phyloP scores from a whole-genome alignment of 257 asterid genomes.

The Solanum piurae region DNA sequence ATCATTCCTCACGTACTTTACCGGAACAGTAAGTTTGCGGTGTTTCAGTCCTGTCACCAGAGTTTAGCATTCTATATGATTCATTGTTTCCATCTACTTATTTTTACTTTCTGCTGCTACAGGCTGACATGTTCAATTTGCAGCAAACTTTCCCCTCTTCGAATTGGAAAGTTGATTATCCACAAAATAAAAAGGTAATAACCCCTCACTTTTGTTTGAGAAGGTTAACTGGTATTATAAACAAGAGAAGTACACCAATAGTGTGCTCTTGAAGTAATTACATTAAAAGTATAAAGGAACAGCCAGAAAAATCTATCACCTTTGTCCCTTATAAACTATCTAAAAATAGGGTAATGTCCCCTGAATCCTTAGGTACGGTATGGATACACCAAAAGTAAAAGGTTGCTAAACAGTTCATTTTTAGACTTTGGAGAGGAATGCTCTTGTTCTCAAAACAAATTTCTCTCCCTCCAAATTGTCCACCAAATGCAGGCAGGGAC shows the following conservation, averaged over 20 bases:
- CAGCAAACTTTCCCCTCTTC: conserved; percentile 57
- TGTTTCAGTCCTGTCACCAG: conserved; percentile 4
- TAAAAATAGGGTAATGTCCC: not conserved
- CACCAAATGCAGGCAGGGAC: not conserved
- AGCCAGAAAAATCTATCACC: not conserved
- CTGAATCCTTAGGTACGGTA: not conserved
- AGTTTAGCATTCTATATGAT: not conserved
- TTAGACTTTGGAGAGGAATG: not conserved
- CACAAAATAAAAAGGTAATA: conserved; percentile 71
- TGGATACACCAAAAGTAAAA: not conserved
- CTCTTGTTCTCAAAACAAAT: not conserved
- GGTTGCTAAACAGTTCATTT: not conserved
- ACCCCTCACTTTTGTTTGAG: not conserved
- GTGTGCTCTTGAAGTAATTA: not conserved
- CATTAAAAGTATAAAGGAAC: not conserved
- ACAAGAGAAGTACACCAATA: not conserved
- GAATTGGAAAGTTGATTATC: conserved; percentile 70
- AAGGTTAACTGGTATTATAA: not conserved
- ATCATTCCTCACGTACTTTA: conserved; percentile 82
- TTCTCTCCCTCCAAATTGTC: not conserved
- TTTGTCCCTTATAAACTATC: not conserved
- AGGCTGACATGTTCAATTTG: conserved; percentile 82
- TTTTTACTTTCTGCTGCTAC: conserved; percentile 10
- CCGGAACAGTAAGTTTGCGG: conserved; percentile 78
- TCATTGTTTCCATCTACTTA: conserved; percentile 1